Percentiles rank a stretch among this genome's conserved stretches.
Evolutionary conservation across 176 grass and related monocot genomes (phyloP).

Genomic region (Musa beccarii): DNA sequence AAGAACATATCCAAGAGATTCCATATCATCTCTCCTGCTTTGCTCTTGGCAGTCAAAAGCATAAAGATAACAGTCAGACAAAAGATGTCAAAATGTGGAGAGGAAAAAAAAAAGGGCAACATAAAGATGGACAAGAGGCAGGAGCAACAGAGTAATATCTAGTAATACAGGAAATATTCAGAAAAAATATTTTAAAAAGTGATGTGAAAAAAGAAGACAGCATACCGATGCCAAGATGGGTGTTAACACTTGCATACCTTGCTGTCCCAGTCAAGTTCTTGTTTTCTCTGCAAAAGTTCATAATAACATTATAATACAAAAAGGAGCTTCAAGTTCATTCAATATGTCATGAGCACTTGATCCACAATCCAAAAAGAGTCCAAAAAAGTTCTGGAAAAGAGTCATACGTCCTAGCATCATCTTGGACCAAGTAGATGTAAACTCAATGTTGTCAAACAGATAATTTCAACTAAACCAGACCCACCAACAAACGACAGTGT

Average conservation of each 20-base stretch:
- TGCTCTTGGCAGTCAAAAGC: conserved; percentile 3
- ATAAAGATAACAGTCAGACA: neutral
- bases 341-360: neutral
- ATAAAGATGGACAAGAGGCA: neutral
- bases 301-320: neutral
- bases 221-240: conserved; percentile 5
- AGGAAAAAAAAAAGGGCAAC: neutral
- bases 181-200: neutral
- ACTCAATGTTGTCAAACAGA: too few relatives aligned
- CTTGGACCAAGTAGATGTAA: too few relatives aligned
- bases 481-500: too few relatives aligned
- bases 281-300: neutral
- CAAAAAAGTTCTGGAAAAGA: neutral
- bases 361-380: neutral
- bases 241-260: conserved; percentile 6
- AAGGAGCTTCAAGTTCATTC: neutral
- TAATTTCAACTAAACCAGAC: too few relatives aligned
- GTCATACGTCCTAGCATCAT: too few relatives aligned
- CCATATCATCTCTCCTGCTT: conserved; percentile 3
- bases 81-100: neutral
- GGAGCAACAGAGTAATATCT: neutral
- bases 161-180: neutral
- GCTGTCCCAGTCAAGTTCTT: conserved; percentile 4
- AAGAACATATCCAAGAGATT: conserved; percentile 8
- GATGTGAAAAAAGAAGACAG: neutral